Evolutionary conservation across 2,329 filamentous ascomycete species (phyloP), one percentile per base, ranked within the genome.

Genomic region (Sporothrix brasiliensis): DNA sequence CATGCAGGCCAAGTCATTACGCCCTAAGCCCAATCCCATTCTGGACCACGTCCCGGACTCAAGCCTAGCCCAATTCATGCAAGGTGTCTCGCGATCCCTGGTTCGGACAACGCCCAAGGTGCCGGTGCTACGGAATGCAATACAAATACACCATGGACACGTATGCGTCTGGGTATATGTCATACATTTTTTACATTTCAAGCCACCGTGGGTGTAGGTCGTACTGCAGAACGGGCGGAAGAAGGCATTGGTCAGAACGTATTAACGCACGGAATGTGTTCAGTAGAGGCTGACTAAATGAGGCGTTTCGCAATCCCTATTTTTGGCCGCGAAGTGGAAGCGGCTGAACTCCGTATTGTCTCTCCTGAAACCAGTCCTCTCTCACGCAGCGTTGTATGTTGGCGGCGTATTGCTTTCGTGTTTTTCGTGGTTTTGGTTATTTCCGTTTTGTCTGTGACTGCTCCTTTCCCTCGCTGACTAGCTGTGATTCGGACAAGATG

Each of bases 401-500:
- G 13, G 34, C 34, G 13, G n/a, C 34, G 6, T 9, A 6, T 34
- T 34, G 34, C 34, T 34, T 9, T 34, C 6, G 11, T 21, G 41
- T 13, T 24, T 16, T 39, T 50, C 49, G 41, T 14, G 44, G 11
- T 13, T 27, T 63, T 21, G 14, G 39, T n/a, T 27, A 19, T 47
- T 27, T 27, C 27, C 39, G 21, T 13, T 5, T 47, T 27, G 6
- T 16, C 27, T 16, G 3, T 27, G 27, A 24, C 7, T 13, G 16
- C 13, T 13, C 24, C n/a, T 47, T 6, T 27, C 21, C 21, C 11
- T 50, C 21, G 9, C 16, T 24, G 61, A 44, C 41, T 50, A 30
- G 61, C 24, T 66, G 63, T 66, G 63, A 67, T 67, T 44, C 65
- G 65, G 65, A 44, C 44, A 52, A 9, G 10, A 67, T 53, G 34